Conservation (phyloP, 371 early-diverging fungal species). For the Choanephora cucurbitarum region DNA sequence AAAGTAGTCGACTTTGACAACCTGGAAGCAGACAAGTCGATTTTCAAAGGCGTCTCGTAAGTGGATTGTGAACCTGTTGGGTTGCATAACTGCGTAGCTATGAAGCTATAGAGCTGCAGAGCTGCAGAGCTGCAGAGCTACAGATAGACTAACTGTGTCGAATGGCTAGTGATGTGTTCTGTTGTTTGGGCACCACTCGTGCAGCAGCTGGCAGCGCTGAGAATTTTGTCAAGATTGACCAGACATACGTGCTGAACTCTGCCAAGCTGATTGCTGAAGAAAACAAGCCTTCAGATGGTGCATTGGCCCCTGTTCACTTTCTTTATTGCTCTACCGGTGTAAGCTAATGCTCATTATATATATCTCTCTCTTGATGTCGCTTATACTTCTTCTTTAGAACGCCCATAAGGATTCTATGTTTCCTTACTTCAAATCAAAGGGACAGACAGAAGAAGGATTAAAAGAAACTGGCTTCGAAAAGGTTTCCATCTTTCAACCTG, state of each 20-base stretch:
- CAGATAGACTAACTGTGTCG: too few relatives aligned
- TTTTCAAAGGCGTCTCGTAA: slow-evolving; percentile 49
- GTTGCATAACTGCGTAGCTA: too few relatives aligned
- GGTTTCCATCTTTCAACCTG: slow-evolving; percentile 69
- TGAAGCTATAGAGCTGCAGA: too few relatives aligned
- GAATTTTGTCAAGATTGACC: slow-evolving; percentile 72
- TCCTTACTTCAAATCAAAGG: slow-evolving; percentile 74
- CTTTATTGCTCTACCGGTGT: slow-evolving; percentile 63
- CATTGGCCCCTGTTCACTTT: slow-evolving; percentile 58
- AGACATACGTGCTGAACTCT: slow-evolving; percentile 68
- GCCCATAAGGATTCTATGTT: slow-evolving; percentile 64
- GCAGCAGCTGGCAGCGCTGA: slow-evolving; percentile 67
- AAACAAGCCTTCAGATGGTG: slow-evolving; percentile 44
- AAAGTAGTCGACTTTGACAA: slow-evolving; percentile 51
- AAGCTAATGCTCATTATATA: neutral
- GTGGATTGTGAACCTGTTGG: slow-evolving; percentile 7
- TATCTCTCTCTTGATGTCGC: too few relatives aligned
- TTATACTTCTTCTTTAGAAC: too few relatives aligned
- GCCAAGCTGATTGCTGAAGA: slow-evolving; percentile 65
- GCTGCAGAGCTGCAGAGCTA: too few relatives aligned
- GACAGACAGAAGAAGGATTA: slow-evolving; percentile 71
- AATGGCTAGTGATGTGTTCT: slow-evolving; percentile 22
- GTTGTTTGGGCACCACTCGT: slow-evolving; percentile 54
- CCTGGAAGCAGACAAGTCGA: slow-evolving; percentile 36
- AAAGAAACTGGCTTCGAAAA: slow-evolving; percentile 62